These are phyloP conservation scores for Chlorella sp. DNA, from an alignment of 139 green algal genomes.

Conservation along the genomic window DNA sequence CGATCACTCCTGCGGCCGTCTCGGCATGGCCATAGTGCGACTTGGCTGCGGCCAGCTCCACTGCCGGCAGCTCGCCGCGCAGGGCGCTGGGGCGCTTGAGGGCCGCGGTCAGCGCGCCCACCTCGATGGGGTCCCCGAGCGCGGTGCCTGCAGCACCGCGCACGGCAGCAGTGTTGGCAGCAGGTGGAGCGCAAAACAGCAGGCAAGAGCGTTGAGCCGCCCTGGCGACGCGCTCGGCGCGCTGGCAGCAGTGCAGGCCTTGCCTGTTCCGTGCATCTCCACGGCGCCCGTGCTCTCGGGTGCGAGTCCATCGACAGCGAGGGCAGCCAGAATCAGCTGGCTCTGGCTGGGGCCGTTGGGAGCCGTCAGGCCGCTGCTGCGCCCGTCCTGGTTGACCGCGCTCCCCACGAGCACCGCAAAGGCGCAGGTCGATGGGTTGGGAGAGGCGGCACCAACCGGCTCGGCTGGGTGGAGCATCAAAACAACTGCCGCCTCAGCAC, in stretches of 20 bases:
- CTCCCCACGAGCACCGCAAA: constrained; percentile 18
- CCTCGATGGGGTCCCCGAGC: constrained; percentile 69
- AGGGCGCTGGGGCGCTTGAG: too few species aligned
- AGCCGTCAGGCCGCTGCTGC: constrained; percentile 50
- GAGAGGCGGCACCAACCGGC: too few species aligned
- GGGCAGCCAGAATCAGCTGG: constrained; percentile 50
- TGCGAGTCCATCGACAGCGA: constrained; percentile 8
- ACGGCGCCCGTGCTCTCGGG: background rate
- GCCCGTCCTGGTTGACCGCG: constrained; percentile 58
- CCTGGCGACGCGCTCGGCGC: background rate
- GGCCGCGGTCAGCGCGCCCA: constrained; percentile 25
- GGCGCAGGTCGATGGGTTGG: background rate
- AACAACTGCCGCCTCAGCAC: constrained; percentile 67
- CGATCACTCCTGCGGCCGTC: constrained; percentile 40
- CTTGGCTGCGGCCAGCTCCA: constrained; percentile 45
- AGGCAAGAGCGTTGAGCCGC: background rate
- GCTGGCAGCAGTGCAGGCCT: background rate
- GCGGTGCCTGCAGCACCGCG: constrained; percentile 54
- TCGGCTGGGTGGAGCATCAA: too few species aligned
- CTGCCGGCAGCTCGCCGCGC: background rate
- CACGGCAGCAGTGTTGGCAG: background rate
- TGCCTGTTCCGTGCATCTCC: constrained; percentile 55
- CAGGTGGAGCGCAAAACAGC: background rate
- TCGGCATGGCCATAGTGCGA: constrained; percentile 50
- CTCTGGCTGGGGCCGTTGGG: constrained; percentile 49